Base-by-base conservation (phyloP, 2,329 filamentous ascomycete genomes). In the Trichoderma hamatum region DNA sequence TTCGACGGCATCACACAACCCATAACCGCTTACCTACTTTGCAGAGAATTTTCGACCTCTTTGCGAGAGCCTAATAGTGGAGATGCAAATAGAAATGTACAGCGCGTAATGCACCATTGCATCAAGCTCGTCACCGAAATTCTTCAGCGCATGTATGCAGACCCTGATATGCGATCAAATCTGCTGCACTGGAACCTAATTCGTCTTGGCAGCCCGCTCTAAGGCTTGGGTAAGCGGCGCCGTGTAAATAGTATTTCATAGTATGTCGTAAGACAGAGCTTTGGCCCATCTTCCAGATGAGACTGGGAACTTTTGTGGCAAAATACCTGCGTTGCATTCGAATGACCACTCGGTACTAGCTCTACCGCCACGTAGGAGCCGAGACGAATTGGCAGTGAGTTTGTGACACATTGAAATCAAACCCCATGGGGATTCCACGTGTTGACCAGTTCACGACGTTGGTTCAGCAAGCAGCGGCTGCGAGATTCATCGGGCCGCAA, bases 221-320 rank as follows among this genome's bases (percentile, higher is more conserved):
- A 36, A 54, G n/a, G 43, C 6, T 55, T 43, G 49, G 32, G 32
- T 21, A 36, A 19, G 14, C 24, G 19, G 55, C 3, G 24, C 61
- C 14, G 26, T 9, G 36, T 49, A 64, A 64, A 24, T 34, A 58
- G 39, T n/a, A 3, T 43, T 19, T 43, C 19, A 43, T 34, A 64
- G 49, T 65, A 34, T 34, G 62, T 43, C 16, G 46, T n/a, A 43
- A 36, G 21, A 43, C 24, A 39, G 46, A 21, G 55, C 55, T 65
- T 24, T 65, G 64, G 21, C 39, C 46, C 30, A 52, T 21, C 28
- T 21, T 60, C 54, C 14, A 32, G 67, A 58, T 19, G 43, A 56
- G 39, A 5, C n/a, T 54, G 52, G 72, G 73, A 73, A 74, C 73
- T 73, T 74, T 74, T 74, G 73, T 70, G 55, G 39, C 54, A 65